Evolutionary conservation across 345 rosid species (phyloP).

Genomic region (Eucalyptus decipiens): DNA sequence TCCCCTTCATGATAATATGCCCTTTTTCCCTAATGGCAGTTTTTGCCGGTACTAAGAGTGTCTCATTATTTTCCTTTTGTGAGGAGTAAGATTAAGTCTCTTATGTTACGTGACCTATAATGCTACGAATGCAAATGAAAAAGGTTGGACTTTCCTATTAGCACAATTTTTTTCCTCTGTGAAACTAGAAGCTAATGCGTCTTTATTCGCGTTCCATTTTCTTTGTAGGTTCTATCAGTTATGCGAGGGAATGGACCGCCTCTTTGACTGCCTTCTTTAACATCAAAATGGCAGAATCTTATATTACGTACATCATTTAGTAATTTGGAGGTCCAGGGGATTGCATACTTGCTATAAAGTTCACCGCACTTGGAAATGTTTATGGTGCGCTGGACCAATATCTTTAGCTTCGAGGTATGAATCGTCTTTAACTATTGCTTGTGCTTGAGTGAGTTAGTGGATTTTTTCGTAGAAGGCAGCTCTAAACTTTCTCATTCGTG

Average conservation of each 20-base stretch:
- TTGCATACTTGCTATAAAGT: background rate
- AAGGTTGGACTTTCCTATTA: background rate
- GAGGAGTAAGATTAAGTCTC: too few species aligned
- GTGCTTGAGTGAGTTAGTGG: background rate
- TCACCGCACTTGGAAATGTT: rapidly evolving
- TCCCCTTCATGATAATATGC: background rate
- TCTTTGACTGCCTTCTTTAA: background rate
- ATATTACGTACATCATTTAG: background rate
- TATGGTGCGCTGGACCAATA: background rate
- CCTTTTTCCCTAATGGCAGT: background rate
- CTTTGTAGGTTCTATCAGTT: background rate
- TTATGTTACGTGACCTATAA: background rate
- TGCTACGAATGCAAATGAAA: background rate
- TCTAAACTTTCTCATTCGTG: background rate
- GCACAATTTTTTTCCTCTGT: rapidly evolving
- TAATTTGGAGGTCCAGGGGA: background rate
- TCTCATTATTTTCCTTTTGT: background rate
- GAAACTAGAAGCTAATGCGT: background rate
- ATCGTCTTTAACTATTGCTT: background rate
- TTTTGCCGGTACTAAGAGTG: rapidly evolving
- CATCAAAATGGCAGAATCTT: background rate
- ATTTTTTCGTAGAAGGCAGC: background rate
- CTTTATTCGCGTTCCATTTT: background rate
- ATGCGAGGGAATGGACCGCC: background rate
- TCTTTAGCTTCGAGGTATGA: background rate